Conservation (phyloP, 2,329 filamentous ascomycete genomes). For the Aspergillus unguis region DNA sequence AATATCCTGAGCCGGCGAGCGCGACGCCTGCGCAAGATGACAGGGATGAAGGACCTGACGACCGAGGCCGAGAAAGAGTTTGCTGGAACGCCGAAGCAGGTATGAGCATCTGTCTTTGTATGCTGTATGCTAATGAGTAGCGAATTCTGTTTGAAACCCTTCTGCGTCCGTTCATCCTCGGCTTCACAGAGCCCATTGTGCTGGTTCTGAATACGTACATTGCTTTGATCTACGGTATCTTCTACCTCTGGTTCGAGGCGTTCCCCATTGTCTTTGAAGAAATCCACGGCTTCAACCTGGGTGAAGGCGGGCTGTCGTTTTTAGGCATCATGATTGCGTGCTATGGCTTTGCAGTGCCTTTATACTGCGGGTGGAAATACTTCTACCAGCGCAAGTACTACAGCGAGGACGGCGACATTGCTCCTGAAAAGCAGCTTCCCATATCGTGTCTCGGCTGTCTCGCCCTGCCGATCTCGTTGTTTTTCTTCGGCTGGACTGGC, state of each 20-base stretch:
- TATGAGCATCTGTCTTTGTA: constrained; percentile 11
- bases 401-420: constrained; percentile 20
- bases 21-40: constrained; percentile 57
- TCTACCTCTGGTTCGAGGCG: constrained; percentile 61
- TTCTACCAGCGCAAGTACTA: constrained; percentile 16
- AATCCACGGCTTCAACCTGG: constrained; percentile 58
- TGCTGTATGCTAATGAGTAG: constrained; percentile 5
- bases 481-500: constrained; percentile 66
- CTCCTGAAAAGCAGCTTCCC: constrained; percentile 51
- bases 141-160: constrained; percentile 46
- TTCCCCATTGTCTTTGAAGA: constrained; percentile 62
- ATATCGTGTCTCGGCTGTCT: constrained; percentile 60
- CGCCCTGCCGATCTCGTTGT: constrained; percentile 62
- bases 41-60: constrained; percentile 51
- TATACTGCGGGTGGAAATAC: constrained; percentile 35
- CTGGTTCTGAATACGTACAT: constrained; percentile 61
- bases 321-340: constrained; percentile 36
- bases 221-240: constrained; percentile 53
- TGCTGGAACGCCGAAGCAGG: constrained; percentile 18
- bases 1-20: constrained; percentile 63
- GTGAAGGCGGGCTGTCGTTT: constrained; percentile 59
- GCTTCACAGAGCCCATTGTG: constrained; percentile 59
- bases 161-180: constrained; percentile 60
- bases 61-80: constrained; percentile 55
- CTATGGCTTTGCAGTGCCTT: constrained; percentile 34